Percentiles rank a stretch among this genome's conserved stretches.
Evolutionary conservation across 495 filamentous ascomycete species (phyloP).

Genomic region (Jackrogersella minutella): DNA sequence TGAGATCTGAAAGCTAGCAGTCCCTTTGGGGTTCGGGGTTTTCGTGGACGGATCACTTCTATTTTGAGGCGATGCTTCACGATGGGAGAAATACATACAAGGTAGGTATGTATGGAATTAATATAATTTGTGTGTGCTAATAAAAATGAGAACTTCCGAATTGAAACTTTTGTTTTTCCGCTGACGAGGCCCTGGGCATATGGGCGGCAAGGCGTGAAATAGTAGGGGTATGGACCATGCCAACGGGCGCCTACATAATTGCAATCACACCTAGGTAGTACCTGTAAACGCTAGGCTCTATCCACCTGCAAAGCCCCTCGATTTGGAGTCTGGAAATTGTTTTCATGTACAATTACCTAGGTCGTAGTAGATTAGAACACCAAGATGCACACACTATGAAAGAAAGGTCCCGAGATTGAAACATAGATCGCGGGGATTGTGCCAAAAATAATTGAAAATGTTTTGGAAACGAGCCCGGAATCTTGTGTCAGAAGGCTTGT

Average conservation of each 20-base stretch:
- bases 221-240: constrained; percentile 11
- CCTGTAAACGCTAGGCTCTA: constrained; percentile 5
- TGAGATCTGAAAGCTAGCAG: constrained; percentile 10
- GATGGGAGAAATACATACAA: background rate
- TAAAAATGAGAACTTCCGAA: too few relatives aligned
- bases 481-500: constrained; percentile 34
- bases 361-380: background rate
- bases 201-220: constrained; percentile 22
- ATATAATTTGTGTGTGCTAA: background rate
- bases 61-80: constrained; percentile 7
- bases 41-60: constrained; percentile 5
- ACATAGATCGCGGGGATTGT: constrained; percentile 29
- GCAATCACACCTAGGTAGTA: background rate
- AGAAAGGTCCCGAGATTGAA: constrained; percentile 20
- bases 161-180: too few relatives aligned
- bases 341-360: constrained; percentile 7
- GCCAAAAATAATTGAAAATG: constrained; percentile 29
- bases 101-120: background rate
- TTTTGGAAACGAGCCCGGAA: constrained; percentile 16
- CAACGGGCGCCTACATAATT: constrained; percentile 17
- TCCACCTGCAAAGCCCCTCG: background rate
- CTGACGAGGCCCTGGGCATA: background rate
- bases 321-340: constrained; percentile 7
- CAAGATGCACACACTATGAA: background rate
- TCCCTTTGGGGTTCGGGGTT: constrained; percentile 1